phyloP scores from a whole-genome alignment of 192 early-diverging fungal species.

The Lunasporangiospora selenospora region DNA sequence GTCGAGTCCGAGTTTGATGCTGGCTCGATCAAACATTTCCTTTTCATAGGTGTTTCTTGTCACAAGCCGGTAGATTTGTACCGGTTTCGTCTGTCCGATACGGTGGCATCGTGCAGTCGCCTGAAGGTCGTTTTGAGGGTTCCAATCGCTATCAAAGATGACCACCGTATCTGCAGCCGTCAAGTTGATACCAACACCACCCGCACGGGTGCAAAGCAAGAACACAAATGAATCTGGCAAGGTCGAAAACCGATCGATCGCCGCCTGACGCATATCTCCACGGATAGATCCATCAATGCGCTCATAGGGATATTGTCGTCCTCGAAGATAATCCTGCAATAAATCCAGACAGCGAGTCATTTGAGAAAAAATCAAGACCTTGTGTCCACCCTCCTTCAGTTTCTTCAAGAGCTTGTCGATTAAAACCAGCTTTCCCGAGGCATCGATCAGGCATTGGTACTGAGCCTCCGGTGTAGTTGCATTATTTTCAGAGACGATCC shows the following conservation, averaged over 20 bases:
- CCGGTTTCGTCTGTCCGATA: constrained; percentile 89
- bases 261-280: constrained; percentile 82
- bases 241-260: constrained; percentile 85
- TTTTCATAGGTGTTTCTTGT: constrained; percentile 87
- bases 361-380: constrained; percentile 89
- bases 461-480: constrained; percentile 64
- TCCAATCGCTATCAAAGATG: constrained; percentile 91
- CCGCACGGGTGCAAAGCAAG: constrained; percentile 84
- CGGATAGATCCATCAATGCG: constrained; percentile 84
- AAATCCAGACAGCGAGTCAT: constrained; percentile 86
- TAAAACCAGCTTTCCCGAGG: constrained; percentile 83
- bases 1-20: constrained; percentile 87
- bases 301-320: constrained; percentile 74
- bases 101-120: constrained; percentile 84
- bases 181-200: constrained; percentile 89
- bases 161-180: constrained; percentile 88
- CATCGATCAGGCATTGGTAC: constrained; percentile 73
- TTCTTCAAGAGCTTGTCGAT: constrained; percentile 84
- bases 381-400: constrained; percentile 77
- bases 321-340: constrained; percentile 82
- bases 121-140: constrained; percentile 90
- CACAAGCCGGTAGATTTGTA: constrained; percentile 78
- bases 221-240: constrained; percentile 84
- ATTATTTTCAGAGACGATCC: constrained; percentile 70
- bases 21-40: constrained; percentile 90